These are phyloP conservation scores for Selaginella moellendorffii DNA, from an alignment of 75 land plant genomes.

Conservation along the genomic window DNA sequence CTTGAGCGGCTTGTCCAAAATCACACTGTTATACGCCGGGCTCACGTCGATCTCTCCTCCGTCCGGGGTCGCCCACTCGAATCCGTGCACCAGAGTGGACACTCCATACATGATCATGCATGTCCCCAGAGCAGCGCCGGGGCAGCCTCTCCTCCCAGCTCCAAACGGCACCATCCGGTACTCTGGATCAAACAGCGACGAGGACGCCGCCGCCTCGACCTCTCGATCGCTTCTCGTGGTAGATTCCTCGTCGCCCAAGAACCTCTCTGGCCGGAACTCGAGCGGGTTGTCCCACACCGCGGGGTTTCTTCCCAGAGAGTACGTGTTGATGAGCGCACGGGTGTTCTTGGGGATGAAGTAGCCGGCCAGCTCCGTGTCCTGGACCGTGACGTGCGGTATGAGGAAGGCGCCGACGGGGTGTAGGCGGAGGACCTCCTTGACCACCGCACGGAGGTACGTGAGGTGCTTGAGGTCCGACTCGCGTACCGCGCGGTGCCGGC, in stretches of 20 bases:
- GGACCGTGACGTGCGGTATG: constrained; percentile 5
- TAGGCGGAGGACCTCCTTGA: constrained; percentile 11
- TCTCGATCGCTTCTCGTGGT: constrained; percentile 16
- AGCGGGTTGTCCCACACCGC: constrained; percentile 6
- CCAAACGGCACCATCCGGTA: constrained; percentile 23
- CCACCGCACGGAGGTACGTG: neutral
- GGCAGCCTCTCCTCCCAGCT: constrained; percentile 27
- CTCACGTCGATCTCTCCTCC: constrained; percentile 7
- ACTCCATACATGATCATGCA: constrained; percentile 17
- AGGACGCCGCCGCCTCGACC: too few species aligned
- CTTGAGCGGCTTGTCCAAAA: constrained; percentile 9
- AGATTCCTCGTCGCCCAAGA: neutral
- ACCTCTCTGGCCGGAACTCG: constrained; percentile 12
- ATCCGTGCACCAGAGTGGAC: constrained; percentile 15
- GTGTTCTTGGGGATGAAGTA: constrained; percentile 7
- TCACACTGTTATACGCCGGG: constrained; percentile 9
- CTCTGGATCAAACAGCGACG: constrained; percentile 34
- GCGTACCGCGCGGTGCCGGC: neutral
- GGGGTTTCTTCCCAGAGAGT: constrained; percentile 9
- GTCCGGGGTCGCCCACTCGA: constrained; percentile 17
- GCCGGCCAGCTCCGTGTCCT: constrained; percentile 9
- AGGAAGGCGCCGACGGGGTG: constrained; percentile 17
- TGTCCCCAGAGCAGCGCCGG: constrained; percentile 17
- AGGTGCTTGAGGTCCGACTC: constrained; percentile 4
- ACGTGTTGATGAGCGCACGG: constrained; percentile 12